Conservation (phyloP, 345 rosid species). For the Viola odorata region DNA sequence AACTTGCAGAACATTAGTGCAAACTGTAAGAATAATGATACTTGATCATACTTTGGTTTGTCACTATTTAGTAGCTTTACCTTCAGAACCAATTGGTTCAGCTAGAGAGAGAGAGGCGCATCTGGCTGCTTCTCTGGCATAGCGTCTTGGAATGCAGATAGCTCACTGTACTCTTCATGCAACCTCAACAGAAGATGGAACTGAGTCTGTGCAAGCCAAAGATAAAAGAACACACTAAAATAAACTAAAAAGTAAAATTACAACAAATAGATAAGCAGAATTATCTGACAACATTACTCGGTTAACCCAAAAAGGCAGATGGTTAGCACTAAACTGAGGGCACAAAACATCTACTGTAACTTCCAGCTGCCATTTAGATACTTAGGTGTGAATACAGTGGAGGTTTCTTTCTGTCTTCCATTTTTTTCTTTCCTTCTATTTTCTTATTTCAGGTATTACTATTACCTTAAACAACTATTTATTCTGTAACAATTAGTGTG, state of each 20-base stretch:
- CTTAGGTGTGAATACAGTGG: no score
- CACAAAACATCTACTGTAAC: not conserved
- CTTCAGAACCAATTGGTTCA: not conserved
- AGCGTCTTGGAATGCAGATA: constrained; percentile 39
- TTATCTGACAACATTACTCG: not conserved
- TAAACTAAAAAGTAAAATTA: not conserved
- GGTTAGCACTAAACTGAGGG: not conserved
- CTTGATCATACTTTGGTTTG: not conserved
- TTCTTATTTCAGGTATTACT: no score
- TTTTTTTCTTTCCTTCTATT: no score
- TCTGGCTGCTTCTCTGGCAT: constrained; percentile 45
- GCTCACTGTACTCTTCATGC: constrained; percentile 48
- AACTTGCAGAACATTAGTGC: not conserved
- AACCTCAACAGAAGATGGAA: constrained; percentile 54
- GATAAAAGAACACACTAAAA: not conserved
- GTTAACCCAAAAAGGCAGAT: not conserved
- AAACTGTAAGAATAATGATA: not conserved
- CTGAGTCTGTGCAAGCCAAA: constrained; percentile 33
- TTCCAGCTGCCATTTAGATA: not conserved
- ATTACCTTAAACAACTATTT: no score
- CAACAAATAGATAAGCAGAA: no score
- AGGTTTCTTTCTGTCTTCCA: no score
- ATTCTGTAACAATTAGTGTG: no score
- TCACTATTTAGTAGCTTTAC: not conserved
- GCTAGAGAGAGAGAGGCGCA: constrained; percentile 17